Evolutionary conservation across 73 alveolate species (phyloP).

Genomic region (Paramecium tetraurelia): DNA sequence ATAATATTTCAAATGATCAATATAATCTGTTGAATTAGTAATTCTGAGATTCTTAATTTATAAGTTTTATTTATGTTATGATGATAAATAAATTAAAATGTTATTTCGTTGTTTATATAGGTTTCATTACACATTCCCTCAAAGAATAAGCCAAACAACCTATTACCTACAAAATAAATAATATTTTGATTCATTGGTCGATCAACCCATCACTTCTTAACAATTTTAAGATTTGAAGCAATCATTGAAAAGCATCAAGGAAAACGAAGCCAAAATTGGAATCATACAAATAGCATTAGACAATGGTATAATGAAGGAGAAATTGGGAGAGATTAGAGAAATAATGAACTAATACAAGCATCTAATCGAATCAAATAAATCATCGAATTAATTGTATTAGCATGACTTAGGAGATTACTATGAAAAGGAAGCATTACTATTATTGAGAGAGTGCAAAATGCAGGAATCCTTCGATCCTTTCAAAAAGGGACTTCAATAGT

Average conservation of each 20-base stretch:
- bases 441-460: constrained; percentile 1
- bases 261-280: neutral
- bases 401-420: neutral
- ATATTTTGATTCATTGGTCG: neutral
- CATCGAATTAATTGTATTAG: neutral
- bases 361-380: neutral
- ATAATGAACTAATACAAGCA: neutral
- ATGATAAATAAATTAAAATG: neutral
- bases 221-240: neutral
- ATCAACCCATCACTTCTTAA: neutral
- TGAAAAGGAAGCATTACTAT: neutral
- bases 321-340: neutral
- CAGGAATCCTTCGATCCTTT: neutral
- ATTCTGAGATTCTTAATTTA: neutral
- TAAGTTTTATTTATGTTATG: neutral
- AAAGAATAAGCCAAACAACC: neutral
- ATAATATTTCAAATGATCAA: neutral
- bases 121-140: neutral
- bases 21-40: neutral
- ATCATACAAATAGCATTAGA: neutral
- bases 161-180: neutral
- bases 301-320: constrained; percentile 16
- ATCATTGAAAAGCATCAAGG: neutral
- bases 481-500: neutral
- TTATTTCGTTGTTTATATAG: neutral